Evolutionary conservation across 352 stramenopile genomes (phyloP).

Genomic region (Pythium utonaiense): DNA sequence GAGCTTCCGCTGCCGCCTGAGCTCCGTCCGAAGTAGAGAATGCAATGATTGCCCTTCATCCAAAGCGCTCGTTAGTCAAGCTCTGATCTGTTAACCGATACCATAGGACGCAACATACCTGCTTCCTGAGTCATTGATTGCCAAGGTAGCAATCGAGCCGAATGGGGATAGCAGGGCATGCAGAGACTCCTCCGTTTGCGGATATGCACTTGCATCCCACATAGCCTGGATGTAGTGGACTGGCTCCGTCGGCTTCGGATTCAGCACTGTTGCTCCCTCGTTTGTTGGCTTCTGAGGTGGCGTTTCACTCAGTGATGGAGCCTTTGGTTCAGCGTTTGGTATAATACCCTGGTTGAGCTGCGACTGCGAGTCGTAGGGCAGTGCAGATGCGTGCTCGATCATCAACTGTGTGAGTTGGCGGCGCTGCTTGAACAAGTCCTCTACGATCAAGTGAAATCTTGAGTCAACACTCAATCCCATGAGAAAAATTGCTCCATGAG

Average conservation of each 20-base stretch:
- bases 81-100: too few relatives aligned
- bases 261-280: background rate
- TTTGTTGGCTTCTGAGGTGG: background rate
- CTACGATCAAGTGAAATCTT: conserved; percentile 4
- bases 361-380: conserved; percentile 33
- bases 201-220: conserved; percentile 25
- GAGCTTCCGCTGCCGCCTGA: conserved; percentile 20
- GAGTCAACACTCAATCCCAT: background rate
- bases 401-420: conserved; percentile 42
- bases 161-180: conserved; percentile 17
- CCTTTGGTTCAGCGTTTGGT: background rate
- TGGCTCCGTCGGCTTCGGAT: background rate
- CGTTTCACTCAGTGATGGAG: background rate
- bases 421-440: conserved; percentile 28
- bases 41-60: conserved; percentile 30
- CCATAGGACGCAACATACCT: conserved; percentile 11
- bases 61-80: too few relatives aligned
- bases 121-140: conserved; percentile 16
- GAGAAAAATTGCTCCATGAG: background rate
- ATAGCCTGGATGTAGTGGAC: conserved; percentile 36
- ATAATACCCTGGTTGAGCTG: background rate
- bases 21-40: conserved; percentile 22
- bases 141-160: conserved; percentile 9
- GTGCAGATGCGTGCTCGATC: conserved; percentile 39
- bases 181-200: conserved; percentile 25